Base-by-base conservation (phyloP, 2,329 filamentous ascomycete species). In the Elsinoe perseae region DNA sequence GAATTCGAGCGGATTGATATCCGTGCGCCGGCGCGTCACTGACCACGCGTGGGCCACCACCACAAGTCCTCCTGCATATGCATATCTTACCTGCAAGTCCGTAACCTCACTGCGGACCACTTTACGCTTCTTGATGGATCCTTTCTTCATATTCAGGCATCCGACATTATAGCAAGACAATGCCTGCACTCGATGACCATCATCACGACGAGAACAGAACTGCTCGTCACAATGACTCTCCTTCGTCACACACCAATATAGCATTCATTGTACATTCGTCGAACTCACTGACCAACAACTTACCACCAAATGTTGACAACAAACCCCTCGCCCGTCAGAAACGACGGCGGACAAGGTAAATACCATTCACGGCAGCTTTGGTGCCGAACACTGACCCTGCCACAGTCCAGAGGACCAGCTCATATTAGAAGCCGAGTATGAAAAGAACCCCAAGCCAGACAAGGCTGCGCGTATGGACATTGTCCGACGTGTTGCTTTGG, bases 391-490 rank as follows among this genome's bases (percentile, higher is more conserved):
- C 50, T 46, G 23, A 38, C 27, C 44, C n/a, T 12, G 36, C 12
- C 38, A 56, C 52, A 95, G 89, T 67, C 85, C 87, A 38, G 87
- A 92, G 72, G 92, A 97, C 74, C 92, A 95, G 75, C 81, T 85
- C 54, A 81, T 95, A 54, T 83, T 96, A 59, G 92, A 96, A 72
- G 80, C 86, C 32, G 89, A 92, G 58, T 96, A 95, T 68, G 80
- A 82, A 64, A 80, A 78, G 60, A 95, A 96, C 69, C 82, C 89
- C 5, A 96, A 95, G 71, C 92, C 92, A 30, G 91, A 95, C 75
- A 96, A 95, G 73, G 80, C 84, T 56, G 86, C 89, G 70, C 88
- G 92, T 73, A 80, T 88, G 46, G 84, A 85, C 58, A 90, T 97
- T 61, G 89, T 95, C 59, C 81, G 82, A 72, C 87, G 84, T 71